Evolutionary conservation across 129 eudicot species (phyloP).

Genomic region (Pulicaria dysenterica): DNA sequence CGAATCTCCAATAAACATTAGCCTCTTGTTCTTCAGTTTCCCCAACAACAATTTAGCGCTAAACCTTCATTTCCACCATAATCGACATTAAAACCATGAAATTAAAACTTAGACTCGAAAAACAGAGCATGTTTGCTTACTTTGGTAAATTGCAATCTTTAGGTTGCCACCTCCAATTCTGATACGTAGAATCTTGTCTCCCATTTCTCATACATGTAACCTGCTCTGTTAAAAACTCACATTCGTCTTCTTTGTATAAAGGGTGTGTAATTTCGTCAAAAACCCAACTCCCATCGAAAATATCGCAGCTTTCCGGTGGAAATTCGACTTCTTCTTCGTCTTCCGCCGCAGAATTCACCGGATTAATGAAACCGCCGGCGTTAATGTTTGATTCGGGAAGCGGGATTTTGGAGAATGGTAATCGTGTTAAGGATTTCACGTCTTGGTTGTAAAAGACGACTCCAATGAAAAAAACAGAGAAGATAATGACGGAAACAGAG

Average conservation of each 20-base stretch:
- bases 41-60: constrained; percentile 34
- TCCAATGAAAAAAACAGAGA: constrained; percentile 61
- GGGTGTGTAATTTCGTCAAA: constrained; percentile 75
- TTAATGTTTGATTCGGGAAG: not conserved
- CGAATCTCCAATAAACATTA: constrained; percentile 51
- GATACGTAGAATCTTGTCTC: constrained; percentile 67
- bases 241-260: constrained; percentile 70
- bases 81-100: not conserved
- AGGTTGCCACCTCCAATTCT: constrained; percentile 97
- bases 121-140: constrained; percentile 46
- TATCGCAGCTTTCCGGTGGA: constrained; percentile 83
- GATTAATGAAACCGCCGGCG: not conserved
- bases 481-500: constrained; percentile 53
- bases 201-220: constrained; percentile 87
- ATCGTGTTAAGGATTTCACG: constrained; percentile 63
- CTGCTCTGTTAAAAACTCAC: constrained; percentile 72
- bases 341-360: constrained; percentile 11
- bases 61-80: constrained; percentile 38
- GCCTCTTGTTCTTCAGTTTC: constrained; percentile 44
- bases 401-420: constrained; percentile 46
- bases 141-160: constrained; percentile 85
- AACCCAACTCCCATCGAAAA: constrained; percentile 78
- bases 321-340: constrained; percentile 52
- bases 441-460: constrained; percentile 80
- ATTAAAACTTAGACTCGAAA: not conserved